Evolutionary conservation across 2,329 filamentous ascomycete genomes (phyloP).

Genomic region (Aspergillus hortae): DNA sequence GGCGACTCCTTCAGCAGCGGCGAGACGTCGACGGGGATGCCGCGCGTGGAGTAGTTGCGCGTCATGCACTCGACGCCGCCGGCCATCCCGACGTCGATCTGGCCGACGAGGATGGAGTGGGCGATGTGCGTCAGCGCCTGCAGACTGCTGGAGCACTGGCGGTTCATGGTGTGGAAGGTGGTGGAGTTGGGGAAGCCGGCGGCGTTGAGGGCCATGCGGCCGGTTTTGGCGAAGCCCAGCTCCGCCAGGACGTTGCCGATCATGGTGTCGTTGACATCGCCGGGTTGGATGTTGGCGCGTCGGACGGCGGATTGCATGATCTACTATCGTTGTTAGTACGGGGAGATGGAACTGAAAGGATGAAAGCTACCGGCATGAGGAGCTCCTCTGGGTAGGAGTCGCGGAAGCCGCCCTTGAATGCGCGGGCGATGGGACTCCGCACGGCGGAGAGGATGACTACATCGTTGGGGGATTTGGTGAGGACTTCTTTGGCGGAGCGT

Average conservation of each 20-base stretch:
- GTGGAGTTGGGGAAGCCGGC: constrained; percentile 89
- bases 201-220: constrained; percentile 78
- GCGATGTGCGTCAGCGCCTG: constrained; percentile 91
- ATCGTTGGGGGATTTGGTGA: constrained; percentile 77
- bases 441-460: constrained; percentile 88
- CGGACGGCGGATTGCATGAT: constrained; percentile 23
- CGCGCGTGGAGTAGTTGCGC: constrained; percentile 21
- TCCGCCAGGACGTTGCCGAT: constrained; percentile 70
- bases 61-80: constrained; percentile 86
- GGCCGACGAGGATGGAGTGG: constrained; percentile 71
- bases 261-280: constrained; percentile 75
- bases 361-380: constrained; percentile 16
- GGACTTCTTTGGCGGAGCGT: constrained; percentile 4
- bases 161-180: constrained; percentile 74
- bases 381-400: constrained; percentile 47
- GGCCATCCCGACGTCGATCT: constrained; percentile 83
- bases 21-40: constrained; percentile 23
- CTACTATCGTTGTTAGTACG: constrained; percentile 10
- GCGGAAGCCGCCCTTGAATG: constrained; percentile 85
- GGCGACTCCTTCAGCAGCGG: constrained; percentile 17
- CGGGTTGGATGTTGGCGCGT: constrained; percentile 60
- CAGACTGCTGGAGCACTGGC: constrained; percentile 92
- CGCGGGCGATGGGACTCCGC: constrained; percentile 82
- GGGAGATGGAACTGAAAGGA: too few relatives aligned
- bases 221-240: constrained; percentile 77